Conservation (phyloP, 2,329 filamentous ascomycete genomes). For the Colletotrichum sp. region DNA sequence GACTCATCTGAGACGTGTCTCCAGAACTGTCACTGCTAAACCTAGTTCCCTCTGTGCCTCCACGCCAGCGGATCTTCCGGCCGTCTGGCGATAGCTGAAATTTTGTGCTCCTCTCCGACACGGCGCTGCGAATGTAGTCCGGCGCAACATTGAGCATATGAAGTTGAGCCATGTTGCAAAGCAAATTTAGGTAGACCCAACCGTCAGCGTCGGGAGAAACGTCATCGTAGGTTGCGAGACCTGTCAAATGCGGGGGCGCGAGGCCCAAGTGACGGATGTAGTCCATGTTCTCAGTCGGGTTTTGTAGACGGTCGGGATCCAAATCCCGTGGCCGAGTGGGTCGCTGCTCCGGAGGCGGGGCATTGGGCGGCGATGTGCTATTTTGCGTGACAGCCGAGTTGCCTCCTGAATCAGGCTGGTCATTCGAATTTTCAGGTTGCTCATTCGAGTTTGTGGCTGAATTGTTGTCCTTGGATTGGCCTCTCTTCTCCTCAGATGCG, state of each 20-base stretch:
- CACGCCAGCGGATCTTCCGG: constrained; percentile 80
- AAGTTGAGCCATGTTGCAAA: constrained; percentile 82
- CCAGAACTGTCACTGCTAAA: constrained; percentile 68
- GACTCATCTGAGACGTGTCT: constrained; percentile 50
- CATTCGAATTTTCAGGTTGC: constrained; percentile 47
- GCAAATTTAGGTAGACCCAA: constrained; percentile 83
- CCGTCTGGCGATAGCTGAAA: constrained; percentile 81
- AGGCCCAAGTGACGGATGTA: constrained; percentile 80
- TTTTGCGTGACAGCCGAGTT: constrained; percentile 36
- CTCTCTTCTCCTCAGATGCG: constrained; percentile 41
- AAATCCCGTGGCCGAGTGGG: constrained; percentile 79
- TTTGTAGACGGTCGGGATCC: constrained; percentile 77
- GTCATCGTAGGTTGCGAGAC: constrained; percentile 32
- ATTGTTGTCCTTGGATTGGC: constrained; percentile 44
- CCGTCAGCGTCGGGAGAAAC: constrained; percentile 70
- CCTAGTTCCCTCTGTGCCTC: constrained; percentile 67
- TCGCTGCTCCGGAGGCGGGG: constrained; percentile 67
- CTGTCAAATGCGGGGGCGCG: constrained; percentile 57
- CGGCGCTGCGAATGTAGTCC: constrained; percentile 75
- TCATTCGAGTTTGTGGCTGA: constrained; percentile 51
- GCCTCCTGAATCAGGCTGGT: constrained; percentile 42
- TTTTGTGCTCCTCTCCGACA: constrained; percentile 72
- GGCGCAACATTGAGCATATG: constrained; percentile 85
- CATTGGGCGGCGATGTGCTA: constrained; percentile 45
- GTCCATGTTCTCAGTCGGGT: constrained; percentile 78